Evolutionary conservation across 805 yeast species (phyloP).

Genomic region (Saccharomycopsis lassenensis): DNA sequence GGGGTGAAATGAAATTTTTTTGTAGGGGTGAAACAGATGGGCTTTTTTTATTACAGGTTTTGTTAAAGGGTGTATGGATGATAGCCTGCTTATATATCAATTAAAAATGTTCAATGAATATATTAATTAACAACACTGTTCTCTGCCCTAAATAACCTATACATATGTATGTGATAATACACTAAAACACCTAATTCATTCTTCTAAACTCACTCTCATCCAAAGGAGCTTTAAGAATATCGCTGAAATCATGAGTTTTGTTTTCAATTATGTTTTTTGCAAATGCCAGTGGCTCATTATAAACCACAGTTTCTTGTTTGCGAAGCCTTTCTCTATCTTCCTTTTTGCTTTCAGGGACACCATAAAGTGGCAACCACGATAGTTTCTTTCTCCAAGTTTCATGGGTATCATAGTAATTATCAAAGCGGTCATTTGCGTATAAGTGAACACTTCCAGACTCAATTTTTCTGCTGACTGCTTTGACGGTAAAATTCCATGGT

Average conservation of each 20-base stretch:
- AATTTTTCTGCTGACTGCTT: constrained; percentile 6
- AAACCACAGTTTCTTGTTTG: neutral
- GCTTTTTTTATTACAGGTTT: too few species aligned
- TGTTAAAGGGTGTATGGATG: too few species aligned
- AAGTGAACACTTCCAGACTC: constrained; percentile 6
- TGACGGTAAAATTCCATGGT: constrained; percentile 53
- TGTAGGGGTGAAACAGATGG: too few species aligned
- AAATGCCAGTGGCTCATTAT: constrained; percentile 1
- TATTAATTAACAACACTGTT: too few species aligned
- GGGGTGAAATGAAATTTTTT: too few species aligned
- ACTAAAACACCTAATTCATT: too few species aligned
- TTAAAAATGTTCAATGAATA: too few species aligned
- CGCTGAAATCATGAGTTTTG: constrained; percentile 15
- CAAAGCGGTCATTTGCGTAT: constrained; percentile 13
- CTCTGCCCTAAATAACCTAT: too few species aligned
- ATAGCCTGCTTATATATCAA: too few species aligned
- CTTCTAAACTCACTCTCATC: constrained; percentile 12
- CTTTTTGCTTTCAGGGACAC: constrained; percentile 27
- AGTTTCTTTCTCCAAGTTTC: constrained; percentile 31
- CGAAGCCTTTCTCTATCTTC: neutral
- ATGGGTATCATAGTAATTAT: constrained; percentile 21
- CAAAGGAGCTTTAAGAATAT: constrained; percentile 4
- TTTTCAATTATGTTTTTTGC: constrained; percentile 1
- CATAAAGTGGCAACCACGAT: constrained; percentile 34
- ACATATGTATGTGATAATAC: too few species aligned